Base-by-base conservation (phyloP, 768 basidiomycete species). In the Phylloporus scabripes region DNA sequence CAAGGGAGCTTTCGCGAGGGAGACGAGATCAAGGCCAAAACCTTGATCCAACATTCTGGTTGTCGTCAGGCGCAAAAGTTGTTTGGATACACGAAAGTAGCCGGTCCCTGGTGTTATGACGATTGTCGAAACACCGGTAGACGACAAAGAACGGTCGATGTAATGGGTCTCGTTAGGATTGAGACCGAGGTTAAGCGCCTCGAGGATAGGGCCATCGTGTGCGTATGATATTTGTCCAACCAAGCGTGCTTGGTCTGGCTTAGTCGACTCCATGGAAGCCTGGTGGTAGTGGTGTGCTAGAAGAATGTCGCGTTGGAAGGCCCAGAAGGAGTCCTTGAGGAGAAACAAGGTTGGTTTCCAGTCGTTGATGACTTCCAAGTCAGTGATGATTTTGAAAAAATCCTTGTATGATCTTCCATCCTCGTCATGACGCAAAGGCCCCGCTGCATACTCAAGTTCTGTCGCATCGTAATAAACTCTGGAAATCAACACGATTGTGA, bases 111-210 rank as follows among this genome's bases (percentile, higher is more conserved):
- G 94, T 1, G 92, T 94, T 54, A 98, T 82, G 37, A 98, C 64
- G 39, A 93, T 79, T 3, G 87, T 89, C 12, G 83, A 81, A 1
- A 85, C 70, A 18, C 95, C 95, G 0, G 94, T 98, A 12, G 92
- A 75, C 2, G 86, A 89, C 8, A 98, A 72, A 28, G 95, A 96
- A 17, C 96, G 84, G 65, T 98, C 96, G 55, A 98, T 83, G 62
- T 96, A 94, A 63, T 96, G 92, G 2, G 86, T 89, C 68, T 98
- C 95, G 14, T 86, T 86, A 0, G 94, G 90, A 61, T 92, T 95
- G 14, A 97, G 77, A 0, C 83, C 89, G 39, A 99, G 77, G 60
- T 98, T 98, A 45, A 98, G 75, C 1, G 92, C 92, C 67, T 98
- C 96, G 5, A 98, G 78, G n/a, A 98, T 75, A 34, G 93, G 93